Evolutionary conservation across 768 basidiomycete genomes (phyloP), one percentile per base, ranked within the genome.

Genomic region (Lenzites betulinus): DNA sequence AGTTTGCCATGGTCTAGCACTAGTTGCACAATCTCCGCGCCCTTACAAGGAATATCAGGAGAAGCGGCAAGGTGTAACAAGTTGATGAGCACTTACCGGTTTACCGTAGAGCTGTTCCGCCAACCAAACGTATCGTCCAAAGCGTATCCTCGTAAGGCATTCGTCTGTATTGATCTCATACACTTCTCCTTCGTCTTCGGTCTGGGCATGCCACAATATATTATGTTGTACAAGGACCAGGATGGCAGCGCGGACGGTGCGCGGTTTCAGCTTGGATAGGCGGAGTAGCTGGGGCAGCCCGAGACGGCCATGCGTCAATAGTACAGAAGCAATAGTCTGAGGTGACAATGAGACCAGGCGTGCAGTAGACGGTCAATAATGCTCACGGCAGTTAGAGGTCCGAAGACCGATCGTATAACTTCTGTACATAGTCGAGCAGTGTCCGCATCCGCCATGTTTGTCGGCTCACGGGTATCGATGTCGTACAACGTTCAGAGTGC

Each of bases 211-310:
- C 91, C 93, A 95, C 44, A 95, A 78, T 44, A 97, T 74, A 73
- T 97, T 95, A 71, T 98, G 95, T 70, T 98, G 95, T 18, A 95
- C 81, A 54, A 98, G 82, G 46, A 89, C 83, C 46, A 97, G 77
- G 20, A 95, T 76, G 20, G 85, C 81, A 26, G 87, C 86, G 54
- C 89, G 85, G 15, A 88, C 82, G 1, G 81, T 85, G 25, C 87
- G 84, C 11, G 86, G 81, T 67, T 85, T 89, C 26, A 93, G 73
- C 28, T 76, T 78, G 1, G 93, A 84, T 69, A 86, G 86, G 33
- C 89, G 87, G 35, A 87, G 77, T 51, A 96, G 70, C 65, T 90
- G 86, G 9, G 78, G 60, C 23, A 93, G 74, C 11, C 89, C 80
- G n/a, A 96, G 77, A 44, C 93, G 85, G n/a, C 94, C 94, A 33